These are phyloP conservation scores for Acer negundo DNA, from an alignment of 345 rosid genomes.

Conservation along the genomic window DNA sequence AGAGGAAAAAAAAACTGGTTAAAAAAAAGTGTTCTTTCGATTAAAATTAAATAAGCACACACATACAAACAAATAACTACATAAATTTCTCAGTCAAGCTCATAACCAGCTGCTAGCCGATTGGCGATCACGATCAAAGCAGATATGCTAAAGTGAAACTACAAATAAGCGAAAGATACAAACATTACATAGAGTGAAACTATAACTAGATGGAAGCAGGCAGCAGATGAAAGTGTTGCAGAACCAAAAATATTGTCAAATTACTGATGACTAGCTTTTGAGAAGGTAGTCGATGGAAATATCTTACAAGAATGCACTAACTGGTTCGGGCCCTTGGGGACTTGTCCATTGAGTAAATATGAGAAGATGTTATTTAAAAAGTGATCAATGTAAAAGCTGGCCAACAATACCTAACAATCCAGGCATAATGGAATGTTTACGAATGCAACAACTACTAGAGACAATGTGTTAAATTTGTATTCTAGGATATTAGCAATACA, in stretches of 20 bases:
- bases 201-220: neutral
- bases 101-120: constrained; percentile 4
- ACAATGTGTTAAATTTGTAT: neutral
- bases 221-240: neutral
- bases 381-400: neutral
- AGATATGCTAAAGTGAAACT: neutral
- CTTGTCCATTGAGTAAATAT: neutral
- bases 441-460: neutral
- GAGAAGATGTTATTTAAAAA: neutral
- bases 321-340: neutral
- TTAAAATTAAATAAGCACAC: neutral
- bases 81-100: neutral
- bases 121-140: neutral
- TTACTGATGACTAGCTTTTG: neutral
- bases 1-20: neutral
- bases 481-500: neutral
- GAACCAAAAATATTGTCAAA: neutral
- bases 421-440: neutral
- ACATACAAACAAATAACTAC: neutral
- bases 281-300: neutral
- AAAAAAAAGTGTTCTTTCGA: neutral
- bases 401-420: neutral
- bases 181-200: neutral
- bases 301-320: neutral
- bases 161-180: neutral